These are phyloP conservation scores for Neurospora intermedia DNA, from an alignment of 495 filamentous ascomycete species.

Conservation along the genomic window DNA sequence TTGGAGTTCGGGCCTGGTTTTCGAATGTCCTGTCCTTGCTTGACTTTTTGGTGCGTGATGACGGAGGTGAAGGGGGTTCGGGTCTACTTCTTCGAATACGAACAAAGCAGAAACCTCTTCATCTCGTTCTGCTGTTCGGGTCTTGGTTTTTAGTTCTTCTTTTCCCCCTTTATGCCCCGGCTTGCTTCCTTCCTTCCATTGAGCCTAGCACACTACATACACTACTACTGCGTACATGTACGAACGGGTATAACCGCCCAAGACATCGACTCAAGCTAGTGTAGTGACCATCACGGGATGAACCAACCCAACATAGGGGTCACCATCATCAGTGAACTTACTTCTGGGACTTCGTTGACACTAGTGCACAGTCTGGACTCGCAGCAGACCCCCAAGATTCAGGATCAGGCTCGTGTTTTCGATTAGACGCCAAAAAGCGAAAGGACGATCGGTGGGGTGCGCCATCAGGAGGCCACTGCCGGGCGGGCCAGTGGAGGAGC, in stretches of 20 bases:
- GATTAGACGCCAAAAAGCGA: background rate
- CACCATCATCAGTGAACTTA: background rate
- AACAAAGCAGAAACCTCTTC: background rate
- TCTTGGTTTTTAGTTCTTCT: too few species aligned
- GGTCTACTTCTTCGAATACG: background rate
- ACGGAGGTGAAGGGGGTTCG: too few species aligned
- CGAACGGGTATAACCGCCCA: background rate
- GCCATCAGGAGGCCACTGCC: background rate
- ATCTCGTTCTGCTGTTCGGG: background rate
- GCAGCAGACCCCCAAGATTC: background rate
- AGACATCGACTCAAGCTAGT: too few species aligned
- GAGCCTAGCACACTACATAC: too few species aligned
- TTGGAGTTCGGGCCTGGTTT: background rate
- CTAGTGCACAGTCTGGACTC: background rate
- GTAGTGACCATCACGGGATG: background rate
- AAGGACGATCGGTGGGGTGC: background rate
- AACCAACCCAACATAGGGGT: background rate
- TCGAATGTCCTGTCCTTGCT: background rate
- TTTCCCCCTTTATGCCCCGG: too few species aligned
- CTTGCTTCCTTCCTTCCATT: too few species aligned
- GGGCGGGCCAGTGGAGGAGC: too few species aligned
- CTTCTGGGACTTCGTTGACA: too few species aligned
- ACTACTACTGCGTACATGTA: too few species aligned
- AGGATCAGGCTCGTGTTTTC: background rate
- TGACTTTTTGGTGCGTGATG: background rate